Percentiles rank a stretch among this genome's conserved stretches.
Evolutionary conservation across 352 stramenopile species (phyloP).

Genomic region (Globisporangium acanthophoron): DNA sequence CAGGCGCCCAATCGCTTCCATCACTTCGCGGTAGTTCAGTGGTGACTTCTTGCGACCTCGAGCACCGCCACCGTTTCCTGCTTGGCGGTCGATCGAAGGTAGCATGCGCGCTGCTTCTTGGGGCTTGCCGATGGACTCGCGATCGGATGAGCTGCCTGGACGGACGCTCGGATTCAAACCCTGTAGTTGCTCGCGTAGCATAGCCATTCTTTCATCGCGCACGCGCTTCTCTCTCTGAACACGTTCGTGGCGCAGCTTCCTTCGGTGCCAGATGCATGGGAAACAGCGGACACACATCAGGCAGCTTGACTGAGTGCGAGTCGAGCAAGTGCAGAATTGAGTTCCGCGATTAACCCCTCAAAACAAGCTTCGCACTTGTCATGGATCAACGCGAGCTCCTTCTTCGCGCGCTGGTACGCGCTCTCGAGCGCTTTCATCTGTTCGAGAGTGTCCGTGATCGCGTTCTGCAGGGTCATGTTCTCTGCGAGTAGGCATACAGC

Average conservation of each 20-base stretch:
- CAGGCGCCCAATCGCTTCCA: slow-evolving; percentile 35
- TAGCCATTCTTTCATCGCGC: slow-evolving; percentile 19
- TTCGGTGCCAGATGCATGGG: slow-evolving; percentile 3
- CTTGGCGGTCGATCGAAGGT: slow-evolving; percentile 8
- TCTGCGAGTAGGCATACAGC: slow-evolving; percentile 12
- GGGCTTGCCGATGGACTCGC: neutral
- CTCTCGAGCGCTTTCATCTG: slow-evolving; percentile 30
- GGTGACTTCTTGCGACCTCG: slow-evolving; percentile 6
- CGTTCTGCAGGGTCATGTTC: slow-evolving; percentile 29
- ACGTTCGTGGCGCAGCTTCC: slow-evolving; percentile 35
- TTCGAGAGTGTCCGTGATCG: slow-evolving; percentile 23
- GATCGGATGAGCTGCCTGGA: neutral
- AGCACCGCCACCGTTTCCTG: neutral
- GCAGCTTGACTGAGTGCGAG: neutral
- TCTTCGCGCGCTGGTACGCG: slow-evolving; percentile 41
- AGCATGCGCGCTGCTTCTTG: slow-evolving; percentile 6
- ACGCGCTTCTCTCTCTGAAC: slow-evolving; percentile 35
- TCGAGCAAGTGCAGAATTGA: neutral
- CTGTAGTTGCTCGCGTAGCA: slow-evolving; percentile 22
- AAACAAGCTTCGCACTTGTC: slow-evolving; percentile 35
- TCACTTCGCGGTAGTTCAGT: slow-evolving; percentile 32
- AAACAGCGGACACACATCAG: neutral
- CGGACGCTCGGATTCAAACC: slow-evolving; percentile 19
- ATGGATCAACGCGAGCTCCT: slow-evolving; percentile 29
- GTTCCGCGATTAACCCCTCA: neutral